Conservation (phyloP, 2,329 filamentous ascomycete genomes). For the Colletotrichum theobromicola region DNA sequence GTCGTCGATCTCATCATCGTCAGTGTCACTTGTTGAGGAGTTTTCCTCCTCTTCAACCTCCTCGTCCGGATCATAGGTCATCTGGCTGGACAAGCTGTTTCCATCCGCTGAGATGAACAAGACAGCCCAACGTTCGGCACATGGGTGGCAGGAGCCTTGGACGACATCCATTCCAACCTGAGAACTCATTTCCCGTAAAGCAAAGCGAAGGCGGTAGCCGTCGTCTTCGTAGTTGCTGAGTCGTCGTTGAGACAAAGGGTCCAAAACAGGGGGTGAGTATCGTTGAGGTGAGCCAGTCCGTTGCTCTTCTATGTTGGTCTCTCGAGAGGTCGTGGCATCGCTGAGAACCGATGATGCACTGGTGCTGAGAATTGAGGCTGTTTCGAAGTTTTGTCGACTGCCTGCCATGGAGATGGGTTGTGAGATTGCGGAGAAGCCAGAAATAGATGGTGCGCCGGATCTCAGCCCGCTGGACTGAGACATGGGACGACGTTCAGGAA, state of each 20-base stretch:
- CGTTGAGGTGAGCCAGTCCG: constrained; percentile 53
- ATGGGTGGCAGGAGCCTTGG: constrained; percentile 76
- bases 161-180: constrained; percentile 67
- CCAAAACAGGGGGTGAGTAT: constrained; percentile 58
- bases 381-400: constrained; percentile 64
- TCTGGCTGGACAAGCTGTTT: constrained; percentile 70
- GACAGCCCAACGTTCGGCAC: constrained; percentile 82
- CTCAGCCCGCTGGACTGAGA: constrained; percentile 68
- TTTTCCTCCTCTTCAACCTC: constrained; percentile 68
- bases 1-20: constrained; percentile 67
- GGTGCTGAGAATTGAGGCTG: constrained; percentile 73
- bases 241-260: constrained; percentile 47
- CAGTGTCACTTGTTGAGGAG: constrained; percentile 63
- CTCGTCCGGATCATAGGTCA: constrained; percentile 74
- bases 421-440: constrained; percentile 71
- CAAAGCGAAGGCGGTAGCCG: constrained; percentile 68
- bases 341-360: constrained; percentile 76
- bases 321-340: constrained; percentile 69
- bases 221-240: constrained; percentile 66
- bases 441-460: constrained; percentile 72
- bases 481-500: constrained; percentile 73
- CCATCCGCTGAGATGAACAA: constrained; percentile 80
- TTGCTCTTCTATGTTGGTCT: constrained; percentile 65
- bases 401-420: constrained; percentile 69
- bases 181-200: constrained; percentile 74